Base-by-base conservation (phyloP, 2,329 filamentous ascomycete genomes). In the Volutella citrinella region DNA sequence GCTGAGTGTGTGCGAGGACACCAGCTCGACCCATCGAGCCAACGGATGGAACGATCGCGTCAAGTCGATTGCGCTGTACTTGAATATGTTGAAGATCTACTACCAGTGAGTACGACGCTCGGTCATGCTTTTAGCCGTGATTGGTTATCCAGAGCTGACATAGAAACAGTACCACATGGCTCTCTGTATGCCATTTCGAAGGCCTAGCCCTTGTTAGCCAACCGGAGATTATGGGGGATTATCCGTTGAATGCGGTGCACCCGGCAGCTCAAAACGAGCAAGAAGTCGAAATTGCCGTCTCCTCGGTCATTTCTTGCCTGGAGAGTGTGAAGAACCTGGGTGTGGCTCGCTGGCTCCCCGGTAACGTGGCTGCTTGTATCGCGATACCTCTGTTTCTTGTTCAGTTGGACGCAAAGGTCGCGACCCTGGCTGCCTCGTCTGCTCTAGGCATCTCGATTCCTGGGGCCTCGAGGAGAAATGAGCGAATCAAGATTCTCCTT, bases 291-390 rank as follows among this genome's bases (percentile, higher is more conserved):
- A 14, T 13, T 10, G 22, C 32, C 11, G 22, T 23, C 6, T 19
- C 18, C 3, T 21, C 22, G 5, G 32, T 23, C n/a, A n/a, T 7
- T 19, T 17, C 23, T 25, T 34, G 26, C n/a, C 17, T 38, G 9
- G 32, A 34, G 23, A 34, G 18, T 9, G 12, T 38, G 12, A 18
- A 31, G 5, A 17, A 20, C 7, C 14, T 22, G 3, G 16, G 23
- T 9, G 30, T 38, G 13, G 36, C 34, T 15, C 31, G 36, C 5
- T 38, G 36, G 36, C 36, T 38, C 10, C 32, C 36, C 4, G 30
- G 36, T 15, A 34, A 24, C 6, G 26, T 22, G 3, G 31, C 34
- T 10, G 36, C 31, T 14, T 38, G 36, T n/a, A 27, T 19, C 15
- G 36, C 36, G n/a, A 38, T 19, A 0, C 30, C 27, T 5, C 10